Base-by-base conservation (phyloP, 441 rosid species). In the Pelargonium cotyledonis region DNA sequence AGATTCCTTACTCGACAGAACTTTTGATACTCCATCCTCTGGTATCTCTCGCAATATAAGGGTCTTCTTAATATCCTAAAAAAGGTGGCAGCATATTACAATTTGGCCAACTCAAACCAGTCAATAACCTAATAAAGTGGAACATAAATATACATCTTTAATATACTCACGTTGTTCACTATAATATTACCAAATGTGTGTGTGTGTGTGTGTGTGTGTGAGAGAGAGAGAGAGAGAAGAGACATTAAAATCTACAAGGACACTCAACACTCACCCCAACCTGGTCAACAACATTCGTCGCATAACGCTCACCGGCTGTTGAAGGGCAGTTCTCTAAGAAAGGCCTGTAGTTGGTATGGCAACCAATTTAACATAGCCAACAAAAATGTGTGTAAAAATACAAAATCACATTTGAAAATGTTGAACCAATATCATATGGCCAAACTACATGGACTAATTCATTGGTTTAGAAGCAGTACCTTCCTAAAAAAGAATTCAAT, bases 11-110 rank as follows among this genome's bases (percentile, higher is more conserved):
- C 71, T 77, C 51, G 79, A 72, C 29, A 86, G 70, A 68, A 86
- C 16, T 68, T 82, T 84, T 66, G 81, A 81, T 19, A 81, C 80
- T 70, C 81, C 84, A 65, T 79, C 88, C 77, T 84, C 90, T 66
- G 91, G 86, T 77, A 89, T 80, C 75, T 89, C 95, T 67, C 79
- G 84, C 75, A 86, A 70, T 66, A 85, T 76, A 47, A 89, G 88
- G 18, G 88, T 85, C 82, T 80, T 89, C 87, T 79, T 84, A 70
- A 57, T 65, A 64, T 85, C 87, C 91, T 86, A 81, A 8, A 63
- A 65, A 26, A 29, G 74, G 40, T 19, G 51, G 55, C 40, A 57
- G 29, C 15, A 73, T 40, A 71, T 66, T 71, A 72, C 58, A 68
- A 68, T 73, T 40, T 55, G 53, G 63, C 44, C 70, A 38, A 35